phyloP scores from a whole-genome alignment of 78 protist species.

The Chrysochromulina tobinii region DNA sequence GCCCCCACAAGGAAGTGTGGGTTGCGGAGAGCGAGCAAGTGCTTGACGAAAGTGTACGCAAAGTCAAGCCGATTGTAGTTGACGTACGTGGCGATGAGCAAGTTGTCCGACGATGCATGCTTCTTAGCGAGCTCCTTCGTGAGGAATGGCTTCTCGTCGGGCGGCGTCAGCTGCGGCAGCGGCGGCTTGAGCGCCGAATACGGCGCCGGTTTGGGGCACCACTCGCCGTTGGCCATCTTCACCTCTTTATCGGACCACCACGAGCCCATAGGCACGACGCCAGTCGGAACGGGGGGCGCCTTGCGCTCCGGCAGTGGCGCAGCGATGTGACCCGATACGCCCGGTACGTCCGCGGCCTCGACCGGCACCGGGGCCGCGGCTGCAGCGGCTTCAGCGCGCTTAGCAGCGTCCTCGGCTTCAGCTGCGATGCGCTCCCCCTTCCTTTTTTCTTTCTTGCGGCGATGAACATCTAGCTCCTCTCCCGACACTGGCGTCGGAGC shows the following conservation, averaged over 20 bases:
- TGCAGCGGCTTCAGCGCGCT: background rate
- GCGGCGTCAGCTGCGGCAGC: background rate
- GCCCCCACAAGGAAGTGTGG: background rate
- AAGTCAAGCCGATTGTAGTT: conserved; percentile 23
- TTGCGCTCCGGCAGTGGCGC: background rate
- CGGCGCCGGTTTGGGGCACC: conserved; percentile 22
- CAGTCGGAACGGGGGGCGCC: background rate
- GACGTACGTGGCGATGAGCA: conserved; percentile 27
- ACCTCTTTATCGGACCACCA: background rate
- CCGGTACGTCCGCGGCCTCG: background rate
- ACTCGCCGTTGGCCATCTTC: background rate
- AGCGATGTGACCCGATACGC: background rate
- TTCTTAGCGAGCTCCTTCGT: background rate
- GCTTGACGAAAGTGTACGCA: background rate
- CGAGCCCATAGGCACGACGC: background rate
- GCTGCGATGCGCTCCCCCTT: no score
- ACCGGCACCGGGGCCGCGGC: background rate
- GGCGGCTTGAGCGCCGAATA: background rate
- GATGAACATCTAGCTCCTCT: no score
- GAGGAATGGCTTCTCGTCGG: background rate
- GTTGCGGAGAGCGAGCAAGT: background rate
- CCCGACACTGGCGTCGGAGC: no score
- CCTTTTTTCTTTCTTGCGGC: no score
- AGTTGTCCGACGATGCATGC: conserved; percentile 15
- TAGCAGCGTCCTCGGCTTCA: background rate